Conservation (phyloP, 2,329 filamentous ascomycete genomes). For the Tympanopsis confertula region DNA sequence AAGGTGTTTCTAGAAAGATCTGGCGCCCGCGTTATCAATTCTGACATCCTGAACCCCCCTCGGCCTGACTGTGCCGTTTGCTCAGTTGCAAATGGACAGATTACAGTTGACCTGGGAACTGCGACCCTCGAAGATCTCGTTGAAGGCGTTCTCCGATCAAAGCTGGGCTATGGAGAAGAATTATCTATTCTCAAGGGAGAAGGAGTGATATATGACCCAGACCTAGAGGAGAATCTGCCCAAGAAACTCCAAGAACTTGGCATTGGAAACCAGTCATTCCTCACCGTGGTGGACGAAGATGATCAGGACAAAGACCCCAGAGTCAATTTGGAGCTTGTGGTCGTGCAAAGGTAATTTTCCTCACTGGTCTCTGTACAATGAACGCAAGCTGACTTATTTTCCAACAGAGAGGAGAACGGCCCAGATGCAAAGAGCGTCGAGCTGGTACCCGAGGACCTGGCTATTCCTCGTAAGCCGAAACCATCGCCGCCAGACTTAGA, state of each 20-base stretch:
- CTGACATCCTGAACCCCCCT: conserved; percentile 26
- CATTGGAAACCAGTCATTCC: conserved; percentile 4
- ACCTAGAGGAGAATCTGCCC: conserved; percentile 53
- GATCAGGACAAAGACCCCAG: not conserved
- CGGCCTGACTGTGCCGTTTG: conserved; percentile 56
- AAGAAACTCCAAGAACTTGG: conserved; percentile 52
- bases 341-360: not conserved
- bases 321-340: not conserved
- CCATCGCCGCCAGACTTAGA: not conserved
- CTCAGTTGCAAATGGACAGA: conserved; percentile 38
- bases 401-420: not conserved
- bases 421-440: not conserved
- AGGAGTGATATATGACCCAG: conserved; percentile 53
- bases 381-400: not conserved
- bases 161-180: conserved; percentile 46
- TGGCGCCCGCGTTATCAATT: conserved; percentile 16
- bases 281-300: conserved; percentile 1
- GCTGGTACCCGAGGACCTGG: not conserved
- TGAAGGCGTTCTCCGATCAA: conserved; percentile 38
- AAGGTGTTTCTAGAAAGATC: conserved; percentile 46
- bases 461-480: not conserved
- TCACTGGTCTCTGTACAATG: not conserved
- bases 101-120: conserved; percentile 40
- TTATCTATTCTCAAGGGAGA: conserved; percentile 45
- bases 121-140: conserved; percentile 54